Conservation (phyloP, 2,329 filamentous ascomycete genomes). For the Canariomyces notabilis region DNA sequence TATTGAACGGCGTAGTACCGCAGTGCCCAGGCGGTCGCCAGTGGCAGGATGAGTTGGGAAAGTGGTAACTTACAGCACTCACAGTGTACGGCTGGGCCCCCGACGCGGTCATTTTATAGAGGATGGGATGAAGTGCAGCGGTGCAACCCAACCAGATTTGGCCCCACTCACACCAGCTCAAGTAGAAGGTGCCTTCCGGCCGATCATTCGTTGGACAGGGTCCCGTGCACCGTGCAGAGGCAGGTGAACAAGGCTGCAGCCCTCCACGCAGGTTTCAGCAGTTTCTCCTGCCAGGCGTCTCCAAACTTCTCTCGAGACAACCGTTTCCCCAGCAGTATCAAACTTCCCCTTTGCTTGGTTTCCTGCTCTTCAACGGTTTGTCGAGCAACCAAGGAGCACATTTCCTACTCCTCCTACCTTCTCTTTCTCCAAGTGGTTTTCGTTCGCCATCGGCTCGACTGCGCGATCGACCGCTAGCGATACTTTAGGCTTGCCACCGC, state of each 20-base stretch:
- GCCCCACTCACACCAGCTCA: not conserved
- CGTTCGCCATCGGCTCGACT: no score
- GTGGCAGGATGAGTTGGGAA: no score
- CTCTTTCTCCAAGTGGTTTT: no score
- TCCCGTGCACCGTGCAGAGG: not conserved
- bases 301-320: conserved; percentile 28
- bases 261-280: conserved; percentile 26
- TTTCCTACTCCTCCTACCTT: conserved; percentile 3
- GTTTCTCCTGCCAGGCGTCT: conserved; percentile 24
- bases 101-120: not conserved
- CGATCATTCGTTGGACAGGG: no score
- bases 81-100: no score
- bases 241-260: conserved; percentile 21
- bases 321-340: conserved; percentile 15
- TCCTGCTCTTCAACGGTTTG: not conserved
- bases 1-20: no score
- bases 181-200: not conserved
- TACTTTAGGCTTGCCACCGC: conserved; percentile 5
- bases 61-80: no score
- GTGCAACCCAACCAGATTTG: not conserved
- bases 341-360: conserved; percentile 12
- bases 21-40: no score
- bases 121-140: not conserved
- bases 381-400: not conserved
- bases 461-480: not conserved